A percentile compares a stretch with the other conserved stretches of the same genome.
These are phyloP conservation scores for Retiboletus flavoniger DNA, from an alignment of 1,284 basidiomycete species.

Conservation along the genomic window DNA sequence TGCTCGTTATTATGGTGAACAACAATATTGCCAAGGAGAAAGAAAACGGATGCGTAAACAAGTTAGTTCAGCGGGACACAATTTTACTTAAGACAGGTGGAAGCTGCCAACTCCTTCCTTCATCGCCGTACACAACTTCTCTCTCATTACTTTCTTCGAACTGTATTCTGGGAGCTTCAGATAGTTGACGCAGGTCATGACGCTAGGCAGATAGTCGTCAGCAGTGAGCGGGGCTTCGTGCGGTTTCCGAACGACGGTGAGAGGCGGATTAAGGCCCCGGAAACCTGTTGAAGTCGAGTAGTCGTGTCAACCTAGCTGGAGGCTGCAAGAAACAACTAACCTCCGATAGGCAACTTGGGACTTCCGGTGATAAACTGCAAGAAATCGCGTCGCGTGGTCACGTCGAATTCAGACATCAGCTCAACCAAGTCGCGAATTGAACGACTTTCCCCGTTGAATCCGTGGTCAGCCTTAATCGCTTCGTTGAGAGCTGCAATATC, in stretches of 20 bases:
- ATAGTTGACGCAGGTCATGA: slow-evolving; percentile 99
- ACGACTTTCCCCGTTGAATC: slow-evolving; percentile 92
- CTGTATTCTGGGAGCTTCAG: slow-evolving; percentile 94
- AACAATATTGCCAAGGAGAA: slow-evolving; percentile 15
- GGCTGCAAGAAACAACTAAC: slow-evolving; percentile 42
- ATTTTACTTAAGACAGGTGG: slow-evolving; percentile 74
- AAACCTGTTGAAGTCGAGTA: slow-evolving; percentile 61
- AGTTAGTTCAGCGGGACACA: slow-evolving; percentile 21
- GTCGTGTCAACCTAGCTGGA: not conserved
- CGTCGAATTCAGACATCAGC: slow-evolving; percentile 82
- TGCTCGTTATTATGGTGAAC: slow-evolving; percentile 15
- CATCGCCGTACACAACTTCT: slow-evolving; percentile 81
- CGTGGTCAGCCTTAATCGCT: slow-evolving; percentile 95
- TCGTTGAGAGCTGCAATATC: slow-evolving; percentile 68
- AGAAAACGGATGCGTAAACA: slow-evolving; percentile 25
- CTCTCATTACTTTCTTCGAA: slow-evolving; percentile 74
- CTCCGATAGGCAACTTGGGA: slow-evolving; percentile 90
- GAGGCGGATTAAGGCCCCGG: slow-evolving; percentile 88
- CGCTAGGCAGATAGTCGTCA: slow-evolving; percentile 94
- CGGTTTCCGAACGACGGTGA: slow-evolving; percentile 97
- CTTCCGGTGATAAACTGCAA: slow-evolving; percentile 98
- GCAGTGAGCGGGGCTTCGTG: slow-evolving; percentile 88
- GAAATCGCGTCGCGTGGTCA: slow-evolving; percentile 77
- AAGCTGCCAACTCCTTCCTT: slow-evolving; percentile 91
- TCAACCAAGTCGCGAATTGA: slow-evolving; percentile 87